These are phyloP conservation scores for Sclerotinia trifoliorum DNA, from an alignment of 2,329 filamentous ascomycete species.

Conservation along the genomic window DNA sequence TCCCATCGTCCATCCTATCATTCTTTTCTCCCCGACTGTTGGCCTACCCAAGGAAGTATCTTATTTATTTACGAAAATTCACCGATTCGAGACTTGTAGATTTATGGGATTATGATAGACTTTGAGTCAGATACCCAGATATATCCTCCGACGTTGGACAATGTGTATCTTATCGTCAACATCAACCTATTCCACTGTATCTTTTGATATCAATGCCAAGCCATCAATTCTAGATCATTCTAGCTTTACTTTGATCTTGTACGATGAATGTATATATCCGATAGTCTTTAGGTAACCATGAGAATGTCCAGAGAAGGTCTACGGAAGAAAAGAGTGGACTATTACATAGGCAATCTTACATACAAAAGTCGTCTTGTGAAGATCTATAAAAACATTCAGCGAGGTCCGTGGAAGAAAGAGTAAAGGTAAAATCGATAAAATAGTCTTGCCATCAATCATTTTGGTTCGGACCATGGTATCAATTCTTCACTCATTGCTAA, in stretches of 20 bases:
- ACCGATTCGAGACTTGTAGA: not conserved
- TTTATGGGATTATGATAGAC: not conserved
- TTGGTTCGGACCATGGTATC: not conserved
- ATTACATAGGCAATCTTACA: too few species aligned
- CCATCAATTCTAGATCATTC: constrained; percentile 5
- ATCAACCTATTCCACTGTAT: not conserved
- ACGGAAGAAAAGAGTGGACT: not conserved
- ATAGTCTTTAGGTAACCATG: not conserved
- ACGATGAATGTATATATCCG: not conserved
- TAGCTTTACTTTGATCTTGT: not conserved
- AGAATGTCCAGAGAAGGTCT: not conserved
- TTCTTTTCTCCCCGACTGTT: not conserved
- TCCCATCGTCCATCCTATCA: not conserved
- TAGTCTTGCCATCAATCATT: not conserved
- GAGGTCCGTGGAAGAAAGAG: not conserved
- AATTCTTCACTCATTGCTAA: not conserved
- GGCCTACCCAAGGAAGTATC: not conserved
- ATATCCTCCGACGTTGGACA: not conserved
- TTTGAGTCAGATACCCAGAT: not conserved
- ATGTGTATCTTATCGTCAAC: not conserved
- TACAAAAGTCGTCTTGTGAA: not conserved
- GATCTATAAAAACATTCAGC: not conserved
- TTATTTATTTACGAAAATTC: not conserved
- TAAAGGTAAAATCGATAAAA: not conserved
- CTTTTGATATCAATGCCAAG: not conserved